phyloP scores from a whole-genome alignment of 1,284 basidiomycete species.

The Trichosporon inkin region DNA sequence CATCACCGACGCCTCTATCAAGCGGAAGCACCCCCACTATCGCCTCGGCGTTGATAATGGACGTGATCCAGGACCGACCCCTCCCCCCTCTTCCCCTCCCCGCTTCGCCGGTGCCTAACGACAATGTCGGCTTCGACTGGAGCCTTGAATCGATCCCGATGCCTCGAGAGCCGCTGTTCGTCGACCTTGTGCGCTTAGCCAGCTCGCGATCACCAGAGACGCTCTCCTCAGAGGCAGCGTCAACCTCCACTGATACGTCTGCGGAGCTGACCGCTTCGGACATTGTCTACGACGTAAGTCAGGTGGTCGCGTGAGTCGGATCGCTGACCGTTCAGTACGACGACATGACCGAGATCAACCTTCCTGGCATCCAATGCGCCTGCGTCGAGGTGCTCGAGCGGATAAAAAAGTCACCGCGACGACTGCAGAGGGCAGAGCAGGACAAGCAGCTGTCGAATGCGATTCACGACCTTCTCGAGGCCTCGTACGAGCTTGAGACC shows the following conservation, averaged over 20 bases:
- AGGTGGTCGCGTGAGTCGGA: neutral
- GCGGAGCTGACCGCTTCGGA: neutral
- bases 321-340: conserved; percentile 14
- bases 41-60: neutral
- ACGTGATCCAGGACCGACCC: conserved; percentile 3
- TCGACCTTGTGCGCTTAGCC: neutral
- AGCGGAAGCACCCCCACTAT: neutral
- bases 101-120: neutral
- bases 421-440: neutral
- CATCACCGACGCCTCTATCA: neutral
- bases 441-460: conserved; percentile 30
- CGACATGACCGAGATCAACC: conserved; percentile 25
- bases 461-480: conserved; percentile 39
- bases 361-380: conserved; percentile 31
- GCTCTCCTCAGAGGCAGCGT: neutral
- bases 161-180: neutral
- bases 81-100: neutral
- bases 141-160: neutral
- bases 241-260: neutral
- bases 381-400: conserved; percentile 30
- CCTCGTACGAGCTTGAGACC: conserved; percentile 39
- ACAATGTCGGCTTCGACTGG: neutral
- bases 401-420: conserved; percentile 12
- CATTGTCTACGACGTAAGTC: conserved; percentile 4
- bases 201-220: neutral